These are phyloP conservation scores for Chytridium lagenaria DNA, from an alignment of 371 early-diverging fungal species.

Conservation along the genomic window DNA sequence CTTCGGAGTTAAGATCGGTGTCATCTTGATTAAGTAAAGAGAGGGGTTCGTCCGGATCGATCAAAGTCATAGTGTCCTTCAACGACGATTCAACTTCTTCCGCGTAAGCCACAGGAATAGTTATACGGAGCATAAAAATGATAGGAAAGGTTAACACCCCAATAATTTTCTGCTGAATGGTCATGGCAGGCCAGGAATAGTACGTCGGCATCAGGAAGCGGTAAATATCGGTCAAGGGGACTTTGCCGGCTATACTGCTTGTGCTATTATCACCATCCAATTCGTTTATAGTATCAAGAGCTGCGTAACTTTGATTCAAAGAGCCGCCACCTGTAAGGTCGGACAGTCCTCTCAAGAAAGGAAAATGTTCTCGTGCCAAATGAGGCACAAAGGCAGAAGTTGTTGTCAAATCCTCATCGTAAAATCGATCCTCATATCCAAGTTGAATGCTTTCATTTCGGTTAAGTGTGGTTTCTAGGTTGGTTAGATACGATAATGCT, in stretches of 20 bases:
- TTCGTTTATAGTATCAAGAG: not conserved
- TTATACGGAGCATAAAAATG: constrained; percentile 36
- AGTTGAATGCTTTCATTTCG: too few relatives aligned
- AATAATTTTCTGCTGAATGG: constrained; percentile 18
- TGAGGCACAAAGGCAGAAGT: constrained; percentile 31
- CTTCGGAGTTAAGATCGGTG: constrained; percentile 15
- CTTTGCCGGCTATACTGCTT: not conserved
- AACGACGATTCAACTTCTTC: constrained; percentile 34
- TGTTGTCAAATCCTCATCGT: constrained; percentile 19
- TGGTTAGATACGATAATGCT: too few relatives aligned
- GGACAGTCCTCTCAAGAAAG: constrained; percentile 24
- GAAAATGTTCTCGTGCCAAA: constrained; percentile 28
- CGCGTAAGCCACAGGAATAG: constrained; percentile 42
- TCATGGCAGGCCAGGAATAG: constrained; percentile 11
- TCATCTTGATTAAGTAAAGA: constrained; percentile 10
- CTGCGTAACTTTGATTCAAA: not conserved
- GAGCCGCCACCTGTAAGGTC: not conserved
- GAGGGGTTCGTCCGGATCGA: not conserved
- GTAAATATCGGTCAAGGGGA: not conserved
- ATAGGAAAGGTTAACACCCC: constrained; percentile 34
- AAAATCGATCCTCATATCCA: constrained; percentile 17
- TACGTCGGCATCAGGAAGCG: not conserved
- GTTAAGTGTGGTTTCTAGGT: too few relatives aligned
- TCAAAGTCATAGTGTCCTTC: not conserved
- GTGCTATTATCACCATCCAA: not conserved